These are phyloP conservation scores for Magnaporthales sp. DNA, from an alignment of 2,329 filamentous ascomycete genomes.

Conservation along the genomic window DNA sequence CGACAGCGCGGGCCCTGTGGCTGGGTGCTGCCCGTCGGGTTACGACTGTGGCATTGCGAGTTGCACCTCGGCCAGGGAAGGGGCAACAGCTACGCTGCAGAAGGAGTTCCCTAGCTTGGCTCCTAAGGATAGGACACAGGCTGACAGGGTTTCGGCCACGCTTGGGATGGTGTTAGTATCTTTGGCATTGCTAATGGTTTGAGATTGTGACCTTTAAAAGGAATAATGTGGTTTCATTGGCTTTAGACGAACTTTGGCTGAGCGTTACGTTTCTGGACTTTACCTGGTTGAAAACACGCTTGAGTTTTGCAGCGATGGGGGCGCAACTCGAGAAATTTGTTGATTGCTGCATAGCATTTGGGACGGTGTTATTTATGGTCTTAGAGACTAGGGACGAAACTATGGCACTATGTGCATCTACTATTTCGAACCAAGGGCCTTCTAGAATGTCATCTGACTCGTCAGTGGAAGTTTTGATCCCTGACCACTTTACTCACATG, in stretches of 20 bases:
- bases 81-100: slow-evolving; percentile 46
- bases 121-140: not conserved
- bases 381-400: not conserved
- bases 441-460: not conserved
- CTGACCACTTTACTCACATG: not conserved
- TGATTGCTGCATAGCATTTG: not conserved
- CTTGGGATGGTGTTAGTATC: not conserved
- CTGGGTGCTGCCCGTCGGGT: slow-evolving; percentile 78
- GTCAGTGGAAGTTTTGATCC: no score
- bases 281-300: no score
- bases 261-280: no score
- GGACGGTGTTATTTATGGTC: not conserved
- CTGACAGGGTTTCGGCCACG: not conserved
- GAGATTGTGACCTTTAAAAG: not conserved
- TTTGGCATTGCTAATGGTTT: not conserved
- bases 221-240: no score
- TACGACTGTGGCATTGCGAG: slow-evolving; percentile 65
- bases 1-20: slow-evolving; percentile 45
- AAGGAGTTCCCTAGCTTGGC: slow-evolving; percentile 35
- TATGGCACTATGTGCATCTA: not conserved
- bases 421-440: not conserved
- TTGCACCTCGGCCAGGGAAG: slow-evolving; percentile 51
- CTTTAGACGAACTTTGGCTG: not conserved
- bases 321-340: not conserved
- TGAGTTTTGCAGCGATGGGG: no score